Base-by-base conservation (phyloP, 2,329 filamentous ascomycete genomes). In the Claviceps humidiphila region DNA sequence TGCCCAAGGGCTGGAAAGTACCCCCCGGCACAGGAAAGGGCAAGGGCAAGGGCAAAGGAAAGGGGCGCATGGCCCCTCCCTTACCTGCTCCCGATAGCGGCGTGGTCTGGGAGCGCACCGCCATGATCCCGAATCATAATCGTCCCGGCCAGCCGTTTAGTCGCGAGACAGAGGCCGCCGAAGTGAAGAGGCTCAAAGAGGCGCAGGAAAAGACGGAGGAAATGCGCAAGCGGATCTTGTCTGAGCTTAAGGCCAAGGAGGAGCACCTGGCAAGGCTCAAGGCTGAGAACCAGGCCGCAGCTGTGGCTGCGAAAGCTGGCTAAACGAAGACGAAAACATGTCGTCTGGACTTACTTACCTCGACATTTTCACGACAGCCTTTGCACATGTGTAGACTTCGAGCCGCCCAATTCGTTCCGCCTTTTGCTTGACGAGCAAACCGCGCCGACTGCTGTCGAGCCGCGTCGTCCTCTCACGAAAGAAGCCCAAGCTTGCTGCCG, bases 81-180 rank as follows among this genome's bases (percentile, higher is more conserved):
- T 62, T 66, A 41, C 70, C 64, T 6, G 59, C 64, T 5, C 58
- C 66, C 2, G 64, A 68, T 43, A 63, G 72, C 58, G 74, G 76
- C 58, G 74, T 77, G 51, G 72, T 81, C 47, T 77, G 80, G 58
- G 79, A 84, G 58, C 77, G 83, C 54, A 87, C 83, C 49, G 87
- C 87, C 52, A 82, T 89, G 72, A 81, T 94, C 56, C 88, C 88
- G 4, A 73, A 81, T 52, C 74, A 72, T 47, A 84, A 80, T 61
- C 74, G 79, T 8, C 80, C 82, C 2, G 82, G 77, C 38, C 84
- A 84, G 63, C 83, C 81, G n/a, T 90, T 87, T 64, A 87, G 83
- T 66, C 74, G 75, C 54, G 81, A 85, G 70, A 84, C 81, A 47
- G 86, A 87, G 69, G 73, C 77, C 57, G 68, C 77, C 6, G 81